Conservation (phyloP, 2,329 filamentous ascomycete species). For the Helminthosporium solani region DNA sequence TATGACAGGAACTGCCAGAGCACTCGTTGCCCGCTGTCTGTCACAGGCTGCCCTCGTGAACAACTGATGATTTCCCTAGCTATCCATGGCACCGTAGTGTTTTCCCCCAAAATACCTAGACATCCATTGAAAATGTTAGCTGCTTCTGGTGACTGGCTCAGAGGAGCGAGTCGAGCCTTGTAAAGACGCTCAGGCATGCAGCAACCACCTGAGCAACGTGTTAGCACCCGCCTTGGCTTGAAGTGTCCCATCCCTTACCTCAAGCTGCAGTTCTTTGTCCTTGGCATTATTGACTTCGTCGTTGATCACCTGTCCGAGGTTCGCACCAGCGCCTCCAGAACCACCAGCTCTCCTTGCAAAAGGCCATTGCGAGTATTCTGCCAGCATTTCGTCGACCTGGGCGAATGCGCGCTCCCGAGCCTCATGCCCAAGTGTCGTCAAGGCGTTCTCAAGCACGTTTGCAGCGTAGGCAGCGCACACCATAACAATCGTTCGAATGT, state of each 20-base stretch:
- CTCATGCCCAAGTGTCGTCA: constrained; percentile 91
- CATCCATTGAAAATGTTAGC: constrained; percentile 8
- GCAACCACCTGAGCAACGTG: constrained; percentile 66
- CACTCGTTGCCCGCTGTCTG: constrained; percentile 1
- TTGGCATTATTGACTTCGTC: constrained; percentile 86
- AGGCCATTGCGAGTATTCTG: constrained; percentile 96
- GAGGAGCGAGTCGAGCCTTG: constrained; percentile 90
- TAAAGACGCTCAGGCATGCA: constrained; percentile 96
- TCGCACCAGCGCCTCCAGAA: constrained; percentile 83
- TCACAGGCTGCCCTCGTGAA: constrained; percentile 7
- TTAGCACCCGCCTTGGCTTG: constrained; percentile 20
- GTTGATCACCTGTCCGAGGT: constrained; percentile 80
- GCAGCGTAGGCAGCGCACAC: constrained; percentile 97
- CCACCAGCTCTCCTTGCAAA: constrained; percentile 80
- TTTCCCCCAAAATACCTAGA: neutral
- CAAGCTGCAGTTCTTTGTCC: constrained; percentile 93
- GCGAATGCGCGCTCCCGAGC: constrained; percentile 91
- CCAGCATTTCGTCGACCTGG: constrained; percentile 92
- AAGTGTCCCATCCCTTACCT: constrained; percentile 59
- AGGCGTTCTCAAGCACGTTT: constrained; percentile 96
- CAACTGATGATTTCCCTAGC: neutral
- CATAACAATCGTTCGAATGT: constrained; percentile 89
- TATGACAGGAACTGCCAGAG: constrained; percentile 10
- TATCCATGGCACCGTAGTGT: neutral
- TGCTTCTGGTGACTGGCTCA: constrained; percentile 47